These are phyloP conservation scores for Malassezia sympodialis DNA, from an alignment of 1,284 basidiomycete genomes.

Conservation along the genomic window DNA sequence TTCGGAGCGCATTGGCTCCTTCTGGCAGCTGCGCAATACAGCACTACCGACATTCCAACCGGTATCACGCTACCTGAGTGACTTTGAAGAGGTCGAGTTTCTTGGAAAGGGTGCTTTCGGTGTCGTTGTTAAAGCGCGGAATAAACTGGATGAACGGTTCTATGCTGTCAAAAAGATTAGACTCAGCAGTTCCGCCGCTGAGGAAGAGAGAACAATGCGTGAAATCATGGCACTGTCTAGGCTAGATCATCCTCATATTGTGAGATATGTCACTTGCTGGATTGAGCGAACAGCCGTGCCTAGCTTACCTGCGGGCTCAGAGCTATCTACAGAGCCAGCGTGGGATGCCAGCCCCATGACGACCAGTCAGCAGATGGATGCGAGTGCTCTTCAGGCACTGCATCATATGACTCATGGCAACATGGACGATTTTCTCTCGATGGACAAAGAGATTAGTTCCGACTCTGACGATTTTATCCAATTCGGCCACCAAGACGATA, in stretches of 20 bases:
- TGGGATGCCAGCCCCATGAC: constrained; percentile 6
- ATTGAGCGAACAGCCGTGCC: constrained; percentile 37
- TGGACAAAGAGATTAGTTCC: background rate
- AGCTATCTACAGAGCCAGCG: background rate
- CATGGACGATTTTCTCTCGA: constrained; percentile 35
- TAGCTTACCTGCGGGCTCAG: background rate
- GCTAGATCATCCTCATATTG: constrained; percentile 78
- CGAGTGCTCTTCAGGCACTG: constrained; percentile 10
- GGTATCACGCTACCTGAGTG: constrained; percentile 39
- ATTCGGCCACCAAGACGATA: constrained; percentile 8
- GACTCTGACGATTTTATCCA: constrained; percentile 6
- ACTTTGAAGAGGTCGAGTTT: constrained; percentile 47
- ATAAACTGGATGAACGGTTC: constrained; percentile 56
- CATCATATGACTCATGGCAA: constrained; percentile 10
- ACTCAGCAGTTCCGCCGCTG: constrained; percentile 61
- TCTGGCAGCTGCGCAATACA: constrained; percentile 37
- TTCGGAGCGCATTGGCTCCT: constrained; percentile 18
- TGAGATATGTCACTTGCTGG: constrained; percentile 58
- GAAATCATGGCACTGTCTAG: constrained; percentile 81
- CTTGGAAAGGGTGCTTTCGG: constrained; percentile 80
- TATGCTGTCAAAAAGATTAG: constrained; percentile 77
- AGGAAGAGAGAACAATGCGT: constrained; percentile 75
- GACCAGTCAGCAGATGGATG: constrained; percentile 17
- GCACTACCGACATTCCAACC: constrained; percentile 9
- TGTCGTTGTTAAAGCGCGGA: constrained; percentile 82